These are phyloP conservation scores for Chaetothyriales sp. DNA, from an alignment of 2,329 filamentous ascomycete genomes.

Conservation along the genomic window DNA sequence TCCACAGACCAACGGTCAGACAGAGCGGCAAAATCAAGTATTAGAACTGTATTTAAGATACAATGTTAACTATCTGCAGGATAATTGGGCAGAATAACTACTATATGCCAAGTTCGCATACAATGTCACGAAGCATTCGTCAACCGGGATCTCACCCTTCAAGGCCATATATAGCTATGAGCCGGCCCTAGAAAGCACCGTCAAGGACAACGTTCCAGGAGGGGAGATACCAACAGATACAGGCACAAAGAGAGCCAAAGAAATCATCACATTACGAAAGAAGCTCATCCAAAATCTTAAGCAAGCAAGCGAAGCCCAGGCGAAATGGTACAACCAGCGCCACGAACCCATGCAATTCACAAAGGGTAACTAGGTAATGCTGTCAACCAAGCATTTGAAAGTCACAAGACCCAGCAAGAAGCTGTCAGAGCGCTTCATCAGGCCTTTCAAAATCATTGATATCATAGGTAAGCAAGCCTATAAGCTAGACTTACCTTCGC, in stretches of 20 bases:
- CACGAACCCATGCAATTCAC: not conserved
- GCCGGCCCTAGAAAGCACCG: not conserved
- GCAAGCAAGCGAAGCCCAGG: no score
- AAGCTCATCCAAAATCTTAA: no score
- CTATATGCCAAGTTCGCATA: not conserved
- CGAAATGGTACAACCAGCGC: not conserved
- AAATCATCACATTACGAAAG: no score
- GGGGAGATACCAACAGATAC: no score
- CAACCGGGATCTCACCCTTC: not conserved
- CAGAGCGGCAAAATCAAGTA: conserved; percentile 4
- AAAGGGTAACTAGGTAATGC: not conserved
- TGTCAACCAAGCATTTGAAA: not conserved
- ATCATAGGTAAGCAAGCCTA: not conserved
- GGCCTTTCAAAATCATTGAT: not conserved
- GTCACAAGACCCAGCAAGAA: not conserved
- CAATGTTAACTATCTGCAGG: conserved; percentile 4
- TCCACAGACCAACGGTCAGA: conserved; percentile 5
- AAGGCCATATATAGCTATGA: not conserved
- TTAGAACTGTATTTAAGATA: conserved; percentile 4
- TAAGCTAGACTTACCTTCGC: not conserved
- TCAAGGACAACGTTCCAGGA: no score
- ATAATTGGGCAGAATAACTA: conserved; percentile 1
- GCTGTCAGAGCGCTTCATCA: not conserved
- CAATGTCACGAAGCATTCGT: not conserved
- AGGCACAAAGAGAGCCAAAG: no score